Evolutionary conservation across 2,329 filamentous ascomycete species (phyloP), one percentile per base, ranked within the genome.

Genomic region (Colletotrichum lupini): DNA sequence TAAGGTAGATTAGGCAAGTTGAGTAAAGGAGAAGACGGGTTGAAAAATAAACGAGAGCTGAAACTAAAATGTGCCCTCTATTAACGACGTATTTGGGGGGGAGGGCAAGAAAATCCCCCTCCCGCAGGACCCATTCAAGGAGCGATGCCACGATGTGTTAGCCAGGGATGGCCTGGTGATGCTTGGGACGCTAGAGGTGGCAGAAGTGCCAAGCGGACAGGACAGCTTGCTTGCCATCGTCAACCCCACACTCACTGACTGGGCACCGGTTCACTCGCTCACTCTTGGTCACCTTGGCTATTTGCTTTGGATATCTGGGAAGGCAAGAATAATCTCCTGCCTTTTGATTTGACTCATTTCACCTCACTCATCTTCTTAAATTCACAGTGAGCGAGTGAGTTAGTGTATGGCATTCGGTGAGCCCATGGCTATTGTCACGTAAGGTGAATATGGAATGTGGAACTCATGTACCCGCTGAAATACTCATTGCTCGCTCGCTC

Each of bases 161-260:
- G 58, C 55, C 58, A 69, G 69, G 69, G 66, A 46, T 59, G 67
- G 61, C 69, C 66, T 62, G 58, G 59, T 63, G 42, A 53, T 46
- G 16, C 26, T 35, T 22, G 12, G 46, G 46, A 35, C 60, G 60
- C 60, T 53, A 63, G 8, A 53, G n/a, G 42, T 30, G 42, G 16
- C 42, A 49, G 60, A 53, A 26, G 42, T 52, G 28, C 42, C 60
- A 35, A 63, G 28, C n/a, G 42, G 42, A 49, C 46, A 22, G 42
- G 60, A 52, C 26, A 62, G 26, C 19, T n/a, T 49, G 42, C 46
- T 16, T 22, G 19, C 32, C 32, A 11, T 62, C 28, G 26, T 35
- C 60, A 35, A 53, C 46, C 60, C 60, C 26, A 53, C 60, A 24
- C n/a, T 52, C 26, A 8, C 37, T 42, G 19, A n/a, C 26, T 35